Percentiles rank a stretch among this genome's conserved stretches.
Conservation (phyloP, 1,284 basidiomycete species). For the Cystobasidium slooffiae region DNA sequence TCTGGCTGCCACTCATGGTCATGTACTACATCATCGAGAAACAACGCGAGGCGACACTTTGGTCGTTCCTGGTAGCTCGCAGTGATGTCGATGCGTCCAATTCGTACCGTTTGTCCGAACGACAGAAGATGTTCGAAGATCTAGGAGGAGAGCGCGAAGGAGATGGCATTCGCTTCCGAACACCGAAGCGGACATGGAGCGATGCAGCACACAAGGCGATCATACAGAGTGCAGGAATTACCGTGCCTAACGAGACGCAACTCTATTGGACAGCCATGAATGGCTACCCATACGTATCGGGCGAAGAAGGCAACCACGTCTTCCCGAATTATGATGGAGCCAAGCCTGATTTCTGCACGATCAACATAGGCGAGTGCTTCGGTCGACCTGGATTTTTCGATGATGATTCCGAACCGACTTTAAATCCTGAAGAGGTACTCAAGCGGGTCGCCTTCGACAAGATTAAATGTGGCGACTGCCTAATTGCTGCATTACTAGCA, state of each 20-base stretch:
- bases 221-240: conserved; percentile 11
- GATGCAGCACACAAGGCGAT: conserved; percentile 1
- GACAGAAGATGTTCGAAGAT: conserved; percentile 10
- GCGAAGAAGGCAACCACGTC: conserved; percentile 32
- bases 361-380: conserved; percentile 44
- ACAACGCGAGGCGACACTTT: conserved; percentile 36
- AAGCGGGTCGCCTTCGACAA: conserved; percentile 54
- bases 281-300: conserved; percentile 26
- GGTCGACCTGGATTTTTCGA: conserved; percentile 39
- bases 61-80: conserved; percentile 26
- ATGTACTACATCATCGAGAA: conserved; percentile 37
- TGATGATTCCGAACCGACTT: background rate
- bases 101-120: conserved; percentile 13
- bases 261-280: conserved; percentile 17
- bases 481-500: conserved; percentile 55
- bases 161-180: conserved; percentile 7
- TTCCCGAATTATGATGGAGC: conserved; percentile 30
- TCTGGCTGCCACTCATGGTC: conserved; percentile 18
- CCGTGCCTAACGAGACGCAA: conserved; percentile 16
- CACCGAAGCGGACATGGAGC: conserved; percentile 19
- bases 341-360: conserved; percentile 26
- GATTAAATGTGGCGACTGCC: conserved; percentile 57
- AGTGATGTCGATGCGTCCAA: conserved; percentile 19
- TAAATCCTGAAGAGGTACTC: conserved; percentile 52
- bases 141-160: conserved; percentile 17